These are phyloP conservation scores for Pythium periplocum DNA, from an alignment of 352 stramenopile genomes.

Conservation along the genomic window DNA sequence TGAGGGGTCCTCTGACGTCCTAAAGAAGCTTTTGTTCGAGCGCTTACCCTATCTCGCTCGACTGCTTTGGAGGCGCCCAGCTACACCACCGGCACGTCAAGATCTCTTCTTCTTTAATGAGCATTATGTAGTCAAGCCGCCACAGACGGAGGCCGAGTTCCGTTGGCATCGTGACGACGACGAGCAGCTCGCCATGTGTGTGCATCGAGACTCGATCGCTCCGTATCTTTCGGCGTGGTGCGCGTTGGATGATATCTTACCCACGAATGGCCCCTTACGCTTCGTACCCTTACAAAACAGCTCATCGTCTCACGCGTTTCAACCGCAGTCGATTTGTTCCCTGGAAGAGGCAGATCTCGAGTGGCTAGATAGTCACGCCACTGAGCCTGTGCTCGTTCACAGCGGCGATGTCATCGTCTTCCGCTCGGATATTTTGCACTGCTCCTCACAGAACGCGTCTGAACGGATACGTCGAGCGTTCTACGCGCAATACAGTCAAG, in stretches of 20 bases:
- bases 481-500: slow-evolving; percentile 63
- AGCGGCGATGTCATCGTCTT: slow-evolving; percentile 61
- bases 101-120: slow-evolving; percentile 69
- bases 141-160: slow-evolving; percentile 49
- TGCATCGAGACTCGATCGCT: slow-evolving; percentile 38
- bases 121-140: slow-evolving; percentile 73
- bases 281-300: slow-evolving; percentile 34
- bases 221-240: slow-evolving; percentile 69
- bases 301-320: neutral
- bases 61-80: neutral
- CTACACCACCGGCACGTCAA: neutral
- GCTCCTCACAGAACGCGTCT: slow-evolving; percentile 54
- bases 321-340: no score
- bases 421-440: slow-evolving; percentile 69
- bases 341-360: no score
- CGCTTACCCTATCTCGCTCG: slow-evolving; percentile 26
- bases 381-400: slow-evolving; percentile 21
- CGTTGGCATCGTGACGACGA: slow-evolving; percentile 74
- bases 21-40: slow-evolving; percentile 34
- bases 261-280: slow-evolving; percentile 43
- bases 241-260: slow-evolving; percentile 51
- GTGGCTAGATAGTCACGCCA: slow-evolving; percentile 13
- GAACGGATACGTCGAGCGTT: slow-evolving; percentile 39
- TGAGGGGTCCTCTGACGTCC: slow-evolving; percentile 1
- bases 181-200: slow-evolving; percentile 69